These are phyloP conservation scores for Solanum commersonii DNA, from an alignment of 257 asterid genomes.

Conservation along the genomic window DNA sequence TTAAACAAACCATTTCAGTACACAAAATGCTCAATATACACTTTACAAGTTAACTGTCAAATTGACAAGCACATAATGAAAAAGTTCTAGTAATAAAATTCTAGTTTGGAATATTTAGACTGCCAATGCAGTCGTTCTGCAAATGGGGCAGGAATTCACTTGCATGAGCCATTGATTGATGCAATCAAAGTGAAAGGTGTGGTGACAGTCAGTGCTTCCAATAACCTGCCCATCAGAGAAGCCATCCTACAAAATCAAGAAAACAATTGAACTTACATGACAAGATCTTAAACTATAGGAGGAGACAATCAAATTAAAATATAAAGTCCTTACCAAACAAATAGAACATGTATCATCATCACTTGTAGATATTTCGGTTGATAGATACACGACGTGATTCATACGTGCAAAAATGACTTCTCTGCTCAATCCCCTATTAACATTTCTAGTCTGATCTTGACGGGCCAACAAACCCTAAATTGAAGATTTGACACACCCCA, in stretches of 20 bases:
- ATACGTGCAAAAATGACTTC: background rate
- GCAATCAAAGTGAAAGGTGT: background rate
- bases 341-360: background rate
- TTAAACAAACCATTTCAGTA: slow-evolving; percentile 46
- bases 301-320: background rate
- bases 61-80: background rate
- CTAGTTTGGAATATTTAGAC: background rate
- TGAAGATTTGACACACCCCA: too few relatives aligned
- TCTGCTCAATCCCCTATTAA: background rate
- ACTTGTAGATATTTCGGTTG: background rate
- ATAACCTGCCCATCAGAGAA: background rate
- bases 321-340: background rate
- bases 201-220: background rate
- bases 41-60: background rate
- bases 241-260: background rate
- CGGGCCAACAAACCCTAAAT: background rate
- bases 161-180: background rate
- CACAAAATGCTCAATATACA: background rate
- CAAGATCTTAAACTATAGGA: background rate
- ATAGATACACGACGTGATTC: background rate
- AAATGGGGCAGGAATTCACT: background rate
- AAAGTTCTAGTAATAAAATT: background rate
- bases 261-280: background rate
- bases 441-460: background rate
- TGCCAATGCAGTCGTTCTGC: background rate